phyloP scores from a whole-genome alignment of 306 rosid species.

The Quercus robur region DNA sequence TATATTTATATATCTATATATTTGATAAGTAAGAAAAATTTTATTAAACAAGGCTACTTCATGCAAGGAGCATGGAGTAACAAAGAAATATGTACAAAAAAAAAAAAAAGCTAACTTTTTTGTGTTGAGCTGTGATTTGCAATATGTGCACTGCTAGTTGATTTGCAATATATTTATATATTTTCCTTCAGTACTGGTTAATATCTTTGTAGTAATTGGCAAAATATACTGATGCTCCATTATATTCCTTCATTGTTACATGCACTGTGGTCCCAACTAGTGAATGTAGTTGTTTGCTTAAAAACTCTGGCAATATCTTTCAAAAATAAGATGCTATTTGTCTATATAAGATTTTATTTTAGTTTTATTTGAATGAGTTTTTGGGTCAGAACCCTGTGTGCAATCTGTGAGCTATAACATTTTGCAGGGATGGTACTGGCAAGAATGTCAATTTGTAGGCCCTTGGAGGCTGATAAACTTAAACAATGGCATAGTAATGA shows the following conservation, averaged over 20 bases:
- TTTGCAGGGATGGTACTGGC: slow-evolving; percentile 1
- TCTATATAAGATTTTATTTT: background rate
- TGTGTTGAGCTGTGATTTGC: background rate
- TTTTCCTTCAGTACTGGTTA: background rate
- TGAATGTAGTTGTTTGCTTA: background rate
- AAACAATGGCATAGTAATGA: background rate
- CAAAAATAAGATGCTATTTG: background rate
- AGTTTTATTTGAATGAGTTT: background rate
- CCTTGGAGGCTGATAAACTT: background rate
- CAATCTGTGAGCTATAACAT: background rate
- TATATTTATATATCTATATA: background rate
- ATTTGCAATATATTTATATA: background rate
- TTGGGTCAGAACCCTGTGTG: background rate
- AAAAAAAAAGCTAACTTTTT: background rate
- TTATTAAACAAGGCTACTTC: too few relatives aligned
- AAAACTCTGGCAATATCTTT: background rate
- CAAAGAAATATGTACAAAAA: too few relatives aligned
- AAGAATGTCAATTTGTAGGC: slow-evolving; percentile 7
- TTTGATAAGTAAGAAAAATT: background rate
- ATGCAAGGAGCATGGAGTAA: too few relatives aligned
- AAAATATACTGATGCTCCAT: too few relatives aligned
- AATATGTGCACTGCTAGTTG: background rate
- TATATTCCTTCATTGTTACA: background rate
- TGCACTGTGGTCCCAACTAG: background rate
- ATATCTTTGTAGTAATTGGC: too few relatives aligned